These are phyloP conservation scores for Fusarium armeniacum DNA, from an alignment of 2,329 filamentous ascomycete genomes.

Conservation along the genomic window DNA sequence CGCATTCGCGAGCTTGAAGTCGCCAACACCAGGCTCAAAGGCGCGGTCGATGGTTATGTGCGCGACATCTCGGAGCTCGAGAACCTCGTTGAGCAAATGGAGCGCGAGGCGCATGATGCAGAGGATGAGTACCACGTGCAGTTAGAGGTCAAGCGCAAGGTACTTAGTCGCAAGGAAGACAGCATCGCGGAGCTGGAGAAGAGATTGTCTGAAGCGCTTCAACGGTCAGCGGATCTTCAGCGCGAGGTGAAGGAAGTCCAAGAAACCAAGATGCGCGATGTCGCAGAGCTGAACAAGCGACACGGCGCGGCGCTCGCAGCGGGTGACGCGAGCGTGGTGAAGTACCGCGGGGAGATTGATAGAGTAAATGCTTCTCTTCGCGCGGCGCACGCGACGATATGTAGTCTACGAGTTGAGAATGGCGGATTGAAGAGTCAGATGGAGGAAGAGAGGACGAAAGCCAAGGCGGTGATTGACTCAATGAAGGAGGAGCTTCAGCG, in stretches of 20 bases:
- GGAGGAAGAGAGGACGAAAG: conserved; percentile 57
- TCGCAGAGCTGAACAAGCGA: conserved; percentile 56
- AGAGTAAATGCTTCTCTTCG: conserved; percentile 61
- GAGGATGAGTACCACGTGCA: conserved; percentile 54
- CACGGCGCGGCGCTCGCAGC: conserved; percentile 65
- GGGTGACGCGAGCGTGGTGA: conserved; percentile 64
- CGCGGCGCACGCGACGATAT: conserved; percentile 62
- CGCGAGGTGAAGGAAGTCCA: conserved; percentile 57
- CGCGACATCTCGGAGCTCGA: conserved; percentile 69
- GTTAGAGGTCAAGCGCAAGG: conserved; percentile 53
- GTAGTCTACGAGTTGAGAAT: conserved; percentile 63
- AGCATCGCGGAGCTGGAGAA: conserved; percentile 60
- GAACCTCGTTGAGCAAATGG: conserved; percentile 63
- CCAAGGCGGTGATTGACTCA: conserved; percentile 61
- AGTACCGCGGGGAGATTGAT: conserved; percentile 65
- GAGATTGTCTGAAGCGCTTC: conserved; percentile 59
- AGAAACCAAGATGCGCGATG: conserved; percentile 52
- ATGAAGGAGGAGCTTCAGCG: conserved; percentile 67
- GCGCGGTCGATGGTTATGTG: conserved; percentile 66
- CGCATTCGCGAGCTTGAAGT: conserved; percentile 64
- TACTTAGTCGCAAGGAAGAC: conserved; percentile 56
- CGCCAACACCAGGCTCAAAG: conserved; percentile 64
- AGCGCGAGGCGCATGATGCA: conserved; percentile 55
- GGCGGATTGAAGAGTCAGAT: conserved; percentile 54
- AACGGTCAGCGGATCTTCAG: conserved; percentile 57